phyloP scores from a whole-genome alignment of 2,329 filamentous ascomycete genomes.

The Gaeumannomyces sp. region DNA sequence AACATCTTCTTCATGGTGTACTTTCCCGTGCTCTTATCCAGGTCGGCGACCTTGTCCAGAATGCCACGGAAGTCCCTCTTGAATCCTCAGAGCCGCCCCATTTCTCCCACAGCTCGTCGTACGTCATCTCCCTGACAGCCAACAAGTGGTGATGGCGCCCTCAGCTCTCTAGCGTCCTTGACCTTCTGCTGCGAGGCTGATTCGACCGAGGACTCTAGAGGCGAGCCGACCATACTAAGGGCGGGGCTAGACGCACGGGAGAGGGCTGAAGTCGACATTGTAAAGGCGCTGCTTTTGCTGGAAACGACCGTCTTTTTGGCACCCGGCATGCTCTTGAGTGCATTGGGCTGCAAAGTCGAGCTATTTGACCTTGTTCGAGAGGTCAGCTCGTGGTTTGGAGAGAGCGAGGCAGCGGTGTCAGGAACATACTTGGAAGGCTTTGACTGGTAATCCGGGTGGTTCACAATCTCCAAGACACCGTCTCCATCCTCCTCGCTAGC shows the following conservation, averaged over 20 bases:
- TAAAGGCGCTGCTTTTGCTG: conserved; percentile 9
- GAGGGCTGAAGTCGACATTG: conserved; percentile 12
- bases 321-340: conserved; percentile 15
- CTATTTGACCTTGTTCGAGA: conserved; percentile 3
- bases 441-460: conserved; percentile 2
- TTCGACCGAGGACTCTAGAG: conserved; percentile 38
- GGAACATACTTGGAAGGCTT: conserved; percentile 8
- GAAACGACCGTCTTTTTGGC: conserved; percentile 16
- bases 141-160: conserved; percentile 53
- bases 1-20: conserved; percentile 51
- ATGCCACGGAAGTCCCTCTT: conserved; percentile 48
- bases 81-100: conserved; percentile 37
- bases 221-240: conserved; percentile 48
- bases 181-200: conserved; percentile 48
- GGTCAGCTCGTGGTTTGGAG: conserved; percentile 1
- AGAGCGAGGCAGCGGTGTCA: background rate
- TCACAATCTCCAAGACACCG: conserved; percentile 13
- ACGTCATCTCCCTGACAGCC: conserved; percentile 45
- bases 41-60: conserved; percentile 53
- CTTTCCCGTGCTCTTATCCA: conserved; percentile 39
- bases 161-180: conserved; percentile 37
- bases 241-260: conserved; percentile 50
- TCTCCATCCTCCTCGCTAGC: conserved; percentile 14
- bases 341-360: conserved; percentile 5
- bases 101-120: conserved; percentile 41